Evolutionary conservation across 2,329 filamentous ascomycete species (phyloP), one percentile per base, ranked within the genome.

Genomic region (Pseudogymnoascus sp.): DNA sequence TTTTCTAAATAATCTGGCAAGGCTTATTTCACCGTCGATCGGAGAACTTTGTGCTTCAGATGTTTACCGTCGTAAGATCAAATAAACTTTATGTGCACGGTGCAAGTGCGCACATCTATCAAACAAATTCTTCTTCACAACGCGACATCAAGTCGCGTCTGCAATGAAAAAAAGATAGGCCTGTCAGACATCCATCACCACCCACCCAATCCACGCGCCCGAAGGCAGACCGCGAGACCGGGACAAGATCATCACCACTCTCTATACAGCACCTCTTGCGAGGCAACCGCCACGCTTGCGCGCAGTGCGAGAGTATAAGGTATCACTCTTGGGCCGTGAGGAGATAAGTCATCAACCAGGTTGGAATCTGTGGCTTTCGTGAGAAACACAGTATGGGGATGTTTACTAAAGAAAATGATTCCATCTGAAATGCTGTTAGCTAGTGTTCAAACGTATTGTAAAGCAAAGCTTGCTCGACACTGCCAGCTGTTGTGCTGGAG

Each of bases 381-480:
- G 83, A 85, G 86, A 85, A 93, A 88, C 86, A 91, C 88, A 94
- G 90, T 91, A 86, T 60, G 83, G 82, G 83, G 89, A 92, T 86
- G 86, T 90, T 83, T 87, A 92, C 91, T 96, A 92, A 92, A 96
- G 89, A 96, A 95, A 90, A 60, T 91, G 90, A 93, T 93, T 92
- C 90, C 91, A 69, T 69, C 58, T 60, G 58, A 16, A 19, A 33
- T 41, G 58, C 58, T 60, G 75, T 10, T 66, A 67, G 11, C 55
- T 70, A 38, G 63, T 62, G 4, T 69, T 65, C 59, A 49, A 49
- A 49, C 11, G 45, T 31, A 52, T 55, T 55, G 21, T 26, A 4
- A 45, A 45, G 41, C 41, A 45, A 26, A n/a, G n/a, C 10, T 10
- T 55, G 49, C 49, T 33, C 29, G 11, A 33, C 49, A 33, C 49